Percentiles rank a stretch among this genome's conserved stretches.
phyloP scores from a whole-genome alignment of 2,329 filamentous ascomycete species.

The Talaromyces sp. region DNA sequence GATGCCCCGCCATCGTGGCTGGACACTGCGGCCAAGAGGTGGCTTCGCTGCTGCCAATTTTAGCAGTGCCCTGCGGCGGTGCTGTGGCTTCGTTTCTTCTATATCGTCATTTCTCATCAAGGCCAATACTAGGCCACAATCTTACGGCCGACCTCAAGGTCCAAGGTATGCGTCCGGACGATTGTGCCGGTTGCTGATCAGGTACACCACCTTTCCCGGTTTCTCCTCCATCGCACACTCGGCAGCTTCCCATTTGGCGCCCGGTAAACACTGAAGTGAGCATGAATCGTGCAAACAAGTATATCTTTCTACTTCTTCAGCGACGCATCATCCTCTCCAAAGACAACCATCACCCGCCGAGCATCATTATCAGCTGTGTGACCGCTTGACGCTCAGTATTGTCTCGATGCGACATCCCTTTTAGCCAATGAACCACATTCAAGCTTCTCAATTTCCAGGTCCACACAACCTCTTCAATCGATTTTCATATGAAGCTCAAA shows the following conservation, averaged over 20 bases:
- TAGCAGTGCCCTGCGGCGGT: background rate
- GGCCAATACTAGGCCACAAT: background rate
- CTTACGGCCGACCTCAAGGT: background rate
- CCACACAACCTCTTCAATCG: background rate
- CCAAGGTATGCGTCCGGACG: background rate
- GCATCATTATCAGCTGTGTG: background rate
- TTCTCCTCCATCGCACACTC: background rate
- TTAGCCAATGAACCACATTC: background rate
- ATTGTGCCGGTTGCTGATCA: background rate
- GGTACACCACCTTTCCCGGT: background rate
- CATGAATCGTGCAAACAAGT: background rate
- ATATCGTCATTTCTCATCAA: background rate
- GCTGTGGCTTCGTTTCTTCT: background rate
- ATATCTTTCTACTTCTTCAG: background rate
- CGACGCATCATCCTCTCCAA: background rate
- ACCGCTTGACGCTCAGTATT: background rate
- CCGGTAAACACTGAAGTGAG: background rate
- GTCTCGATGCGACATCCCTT: background rate
- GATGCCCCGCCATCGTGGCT: constrained; percentile 3
- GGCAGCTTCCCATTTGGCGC: background rate
- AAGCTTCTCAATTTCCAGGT: background rate
- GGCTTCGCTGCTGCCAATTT: background rate
- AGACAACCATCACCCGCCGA: background rate
- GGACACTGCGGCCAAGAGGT: background rate
- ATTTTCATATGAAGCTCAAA: background rate